A percentile compares a stretch with the other conserved stretches of the same genome.
Evolutionary conservation across 140 eudicot species (phyloP).

Genomic region (Flaveria floridana): DNA sequence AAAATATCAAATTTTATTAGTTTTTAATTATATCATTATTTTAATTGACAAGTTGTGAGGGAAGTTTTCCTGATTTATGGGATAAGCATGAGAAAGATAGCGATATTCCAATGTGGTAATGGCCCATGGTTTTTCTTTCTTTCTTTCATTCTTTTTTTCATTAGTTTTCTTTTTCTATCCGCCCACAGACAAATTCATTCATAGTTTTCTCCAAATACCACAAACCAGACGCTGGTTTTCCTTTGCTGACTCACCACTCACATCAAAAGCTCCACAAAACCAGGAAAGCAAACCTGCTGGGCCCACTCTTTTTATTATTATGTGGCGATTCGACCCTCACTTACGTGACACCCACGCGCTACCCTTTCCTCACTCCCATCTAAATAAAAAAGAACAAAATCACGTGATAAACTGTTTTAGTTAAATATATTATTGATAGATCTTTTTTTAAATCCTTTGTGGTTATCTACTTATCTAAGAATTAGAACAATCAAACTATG

Average conservation of each 20-base stretch:
- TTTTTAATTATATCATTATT: too few species aligned
- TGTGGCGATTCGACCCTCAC: constrained; percentile 78
- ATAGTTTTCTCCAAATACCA: constrained; percentile 30
- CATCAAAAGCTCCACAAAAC: constrained; percentile 31
- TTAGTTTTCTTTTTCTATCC: too few species aligned
- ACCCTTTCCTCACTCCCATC: neutral
- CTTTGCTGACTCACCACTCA: constrained; percentile 34
- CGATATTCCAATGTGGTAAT: constrained; percentile 33
- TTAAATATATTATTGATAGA: too few species aligned
- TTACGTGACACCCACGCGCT: constrained; percentile 45
- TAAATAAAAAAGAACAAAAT: too few species aligned
- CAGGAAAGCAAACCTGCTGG: constrained; percentile 26
- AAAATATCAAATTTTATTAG: too few species aligned
- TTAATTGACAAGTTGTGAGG: neutral
- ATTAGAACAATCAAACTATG: too few species aligned
- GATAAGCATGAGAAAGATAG: constrained; percentile 36
- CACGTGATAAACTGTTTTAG: too few species aligned
- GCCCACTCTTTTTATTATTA: constrained; percentile 17
- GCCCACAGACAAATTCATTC: constrained; percentile 18
- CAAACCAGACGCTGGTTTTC: constrained; percentile 39
- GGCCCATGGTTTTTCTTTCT: constrained; percentile 31
- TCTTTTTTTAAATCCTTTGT: too few species aligned
- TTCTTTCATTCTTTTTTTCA: too few species aligned
- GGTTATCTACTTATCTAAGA: too few species aligned
- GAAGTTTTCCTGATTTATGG: constrained; percentile 36